phyloP scores from a whole-genome alignment of 495 filamentous ascomycete genomes.

The Hypoxylon fuscum region DNA sequence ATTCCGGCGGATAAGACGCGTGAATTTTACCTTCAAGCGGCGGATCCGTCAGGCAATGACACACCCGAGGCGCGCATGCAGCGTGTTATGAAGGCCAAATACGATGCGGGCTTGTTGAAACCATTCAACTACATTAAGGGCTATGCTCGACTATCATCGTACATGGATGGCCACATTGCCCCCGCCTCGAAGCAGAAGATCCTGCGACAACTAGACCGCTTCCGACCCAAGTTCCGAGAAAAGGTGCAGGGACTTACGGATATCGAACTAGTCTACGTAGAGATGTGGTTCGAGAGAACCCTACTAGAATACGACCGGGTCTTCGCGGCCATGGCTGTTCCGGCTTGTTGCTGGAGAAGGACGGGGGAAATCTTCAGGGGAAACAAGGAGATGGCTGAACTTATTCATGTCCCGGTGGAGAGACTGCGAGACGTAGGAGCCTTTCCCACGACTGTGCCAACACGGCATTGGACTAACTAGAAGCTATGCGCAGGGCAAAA shows the following conservation, averaged over 20 bases:
- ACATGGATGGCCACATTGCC: conserved; percentile 89
- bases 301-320: conserved; percentile 98
- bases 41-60: conserved; percentile 91
- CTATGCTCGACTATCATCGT: conserved; percentile 84
- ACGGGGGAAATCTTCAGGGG: conserved; percentile 98
- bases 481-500: conserved; percentile 74
- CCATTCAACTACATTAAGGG: conserved; percentile 99
- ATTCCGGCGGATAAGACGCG: conserved; percentile 81
- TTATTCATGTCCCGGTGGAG: conserved; percentile 93
- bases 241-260: conserved; percentile 91
- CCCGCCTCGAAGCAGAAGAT: conserved; percentile 85
- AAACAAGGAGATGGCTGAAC: conserved; percentile 98
- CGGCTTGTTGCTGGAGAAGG: conserved; percentile 95
- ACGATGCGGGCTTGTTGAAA: conserved; percentile 90
- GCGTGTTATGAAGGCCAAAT: conserved; percentile 91
- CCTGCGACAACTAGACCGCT: conserved; percentile 85
- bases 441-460: background rate
- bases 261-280: conserved; percentile 89
- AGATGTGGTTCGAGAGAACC: conserved; percentile 98
- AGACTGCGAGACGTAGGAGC: conserved; percentile 84
- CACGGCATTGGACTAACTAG: conserved; percentile 5
- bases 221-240: conserved; percentile 94
- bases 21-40: conserved; percentile 97
- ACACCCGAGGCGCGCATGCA: conserved; percentile 95
- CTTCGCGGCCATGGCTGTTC: conserved; percentile 98